Evolutionary conservation across 75 land plant genomes (phyloP).

Genomic region (Picea sitchensis): DNA sequence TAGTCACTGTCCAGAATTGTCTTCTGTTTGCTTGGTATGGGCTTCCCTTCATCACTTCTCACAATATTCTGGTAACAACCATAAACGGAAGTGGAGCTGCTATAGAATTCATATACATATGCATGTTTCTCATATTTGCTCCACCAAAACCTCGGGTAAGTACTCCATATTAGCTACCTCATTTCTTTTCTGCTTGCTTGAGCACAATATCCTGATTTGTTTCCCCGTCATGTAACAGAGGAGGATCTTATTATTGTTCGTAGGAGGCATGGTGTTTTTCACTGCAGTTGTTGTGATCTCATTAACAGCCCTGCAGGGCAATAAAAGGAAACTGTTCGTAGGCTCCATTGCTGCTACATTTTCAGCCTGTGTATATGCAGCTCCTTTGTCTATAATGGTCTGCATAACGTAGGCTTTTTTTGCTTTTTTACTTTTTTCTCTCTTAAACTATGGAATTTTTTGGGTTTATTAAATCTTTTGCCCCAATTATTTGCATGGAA

Average conservation of each 20-base stretch:
- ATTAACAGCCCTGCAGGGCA: not conserved
- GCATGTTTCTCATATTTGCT: slow-evolving; percentile 31
- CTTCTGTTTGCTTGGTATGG: slow-evolving; percentile 29
- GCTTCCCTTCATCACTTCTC: slow-evolving; percentile 17
- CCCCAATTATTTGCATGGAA: not conserved
- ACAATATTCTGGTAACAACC: slow-evolving; percentile 21
- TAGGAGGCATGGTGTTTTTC: not conserved
- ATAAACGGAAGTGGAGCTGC: slow-evolving; percentile 18
- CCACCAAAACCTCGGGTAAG: not conserved
- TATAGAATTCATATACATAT: slow-evolving; percentile 17
- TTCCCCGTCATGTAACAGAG: not conserved
- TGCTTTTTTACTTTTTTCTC: not conserved
- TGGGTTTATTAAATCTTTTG: not conserved
- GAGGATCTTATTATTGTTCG: not conserved
- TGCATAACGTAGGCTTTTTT: not conserved
- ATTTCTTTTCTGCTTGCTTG: not conserved
- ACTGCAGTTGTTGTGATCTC: not conserved
- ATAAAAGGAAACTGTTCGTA: not conserved
- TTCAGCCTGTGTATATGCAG: slow-evolving; percentile 7
- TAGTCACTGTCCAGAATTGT: slow-evolving; percentile 34
- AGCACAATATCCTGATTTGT: not conserved
- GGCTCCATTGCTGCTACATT: slow-evolving; percentile 6
- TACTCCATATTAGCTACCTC: not conserved
- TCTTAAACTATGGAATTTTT: not conserved
- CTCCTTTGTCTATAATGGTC: slow-evolving; percentile 13